These are phyloP conservation scores for Chalciporus pseudorubinellus DNA, from an alignment of 768 basidiomycete genomes.

Conservation along the genomic window DNA sequence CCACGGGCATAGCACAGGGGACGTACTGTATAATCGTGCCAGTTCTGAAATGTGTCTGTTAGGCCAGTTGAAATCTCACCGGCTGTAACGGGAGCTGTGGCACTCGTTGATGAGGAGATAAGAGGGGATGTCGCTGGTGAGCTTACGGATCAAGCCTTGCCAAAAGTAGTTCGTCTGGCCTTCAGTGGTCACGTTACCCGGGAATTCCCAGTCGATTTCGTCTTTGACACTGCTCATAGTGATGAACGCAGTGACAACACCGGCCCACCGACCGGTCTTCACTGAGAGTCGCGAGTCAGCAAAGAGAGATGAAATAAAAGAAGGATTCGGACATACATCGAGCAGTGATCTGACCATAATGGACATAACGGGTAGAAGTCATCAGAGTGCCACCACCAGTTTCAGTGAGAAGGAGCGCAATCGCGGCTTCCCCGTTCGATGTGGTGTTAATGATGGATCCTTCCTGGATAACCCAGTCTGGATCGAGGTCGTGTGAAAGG, in stretches of 20 bases:
- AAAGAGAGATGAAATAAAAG: background rate
- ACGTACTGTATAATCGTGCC: conserved; percentile 74
- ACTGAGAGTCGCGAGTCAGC: conserved; percentile 38
- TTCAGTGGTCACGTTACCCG: conserved; percentile 56
- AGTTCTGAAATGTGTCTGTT: conserved; percentile 64
- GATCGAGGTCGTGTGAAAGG: background rate
- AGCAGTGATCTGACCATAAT: conserved; percentile 76
- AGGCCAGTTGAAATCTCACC: conserved; percentile 50
- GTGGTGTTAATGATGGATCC: conserved; percentile 67
- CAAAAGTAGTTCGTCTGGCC: conserved; percentile 84
- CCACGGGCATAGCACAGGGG: background rate
- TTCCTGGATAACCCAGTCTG: conserved; percentile 71
- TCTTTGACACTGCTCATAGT: conserved; percentile 83
- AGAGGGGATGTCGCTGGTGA: background rate
- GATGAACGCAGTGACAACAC: conserved; percentile 83
- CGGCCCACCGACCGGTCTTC: conserved; percentile 76
- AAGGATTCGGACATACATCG: conserved; percentile 38
- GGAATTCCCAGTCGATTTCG: conserved; percentile 88
- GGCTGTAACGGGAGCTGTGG: conserved; percentile 43
- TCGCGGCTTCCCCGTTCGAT: conserved; percentile 53
- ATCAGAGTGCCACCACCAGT: conserved; percentile 73
- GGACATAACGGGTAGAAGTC: conserved; percentile 76
- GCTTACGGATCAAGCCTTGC: conserved; percentile 67
- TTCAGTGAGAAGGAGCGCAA: conserved; percentile 66
- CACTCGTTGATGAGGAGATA: background rate